Base-by-base conservation (phyloP, 2,329 filamentous ascomycete species). In the Microdochium trichocladiopsis region DNA sequence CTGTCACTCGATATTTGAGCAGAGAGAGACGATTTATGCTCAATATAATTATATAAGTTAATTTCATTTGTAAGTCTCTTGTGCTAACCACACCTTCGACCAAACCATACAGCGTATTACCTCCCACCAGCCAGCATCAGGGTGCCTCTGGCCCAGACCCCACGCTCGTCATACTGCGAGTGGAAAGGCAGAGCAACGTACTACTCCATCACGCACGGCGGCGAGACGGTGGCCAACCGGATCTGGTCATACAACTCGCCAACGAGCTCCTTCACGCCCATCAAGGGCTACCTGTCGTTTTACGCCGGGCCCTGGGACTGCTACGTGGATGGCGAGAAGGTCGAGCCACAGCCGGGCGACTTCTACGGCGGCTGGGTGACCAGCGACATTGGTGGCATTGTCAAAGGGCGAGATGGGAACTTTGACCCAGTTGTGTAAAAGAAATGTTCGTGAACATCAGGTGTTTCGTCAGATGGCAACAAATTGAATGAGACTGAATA, bases 361-460 rank as follows among this genome's bases (percentile, higher is more conserved):
- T 84, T 83, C 57, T 84, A 84, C 64, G 82, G 82, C 23, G 82
- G 82, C 2, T 86, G 82, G 81, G 77, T 81, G 55, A 84, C 80
- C 49, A 76, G 73, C 55, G 80, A 85, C 53, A 73, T 84, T 55
- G 76, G 78, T 57, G 77, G 79, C 25, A 72, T 75, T 48, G 68
- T 74, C 53, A 75, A 75, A 63, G 72, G 70, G 12, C 62, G 61
- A 47, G 64, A 66, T 51, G 72, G 72, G 4, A 73, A 72, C 45
- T 62, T 63, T 47, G 67, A 74, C 50, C 70, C 69, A 10, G 58
- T 66, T 14, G 54, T 71, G 2, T 66, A 50, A 53, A n/a, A n/a
- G n/a, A n/a, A n/a, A n/a, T n/a, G n/a, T 5, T 3, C 18, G 45
- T 31, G 28, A 31, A 31, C 28, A 8, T 14, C 28, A 31, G 28